phyloP scores from a whole-genome alignment of 257 asterid species.

The Linaria vulgaris region DNA sequence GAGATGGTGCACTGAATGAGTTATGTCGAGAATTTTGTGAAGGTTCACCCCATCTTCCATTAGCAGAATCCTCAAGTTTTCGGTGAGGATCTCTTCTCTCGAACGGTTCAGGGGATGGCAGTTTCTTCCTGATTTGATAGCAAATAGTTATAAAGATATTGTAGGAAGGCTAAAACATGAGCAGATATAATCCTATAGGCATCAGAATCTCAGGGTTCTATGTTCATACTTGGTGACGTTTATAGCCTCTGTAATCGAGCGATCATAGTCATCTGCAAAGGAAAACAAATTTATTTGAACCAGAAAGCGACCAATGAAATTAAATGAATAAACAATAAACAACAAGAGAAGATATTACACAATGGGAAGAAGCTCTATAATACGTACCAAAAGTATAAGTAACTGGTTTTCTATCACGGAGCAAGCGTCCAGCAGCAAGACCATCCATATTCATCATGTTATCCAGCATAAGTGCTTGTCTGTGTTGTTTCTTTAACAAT shows the following conservation, averaged over 20 bases:
- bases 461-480: constrained; percentile 92
- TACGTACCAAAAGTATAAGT: constrained; percentile 88
- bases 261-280: constrained; percentile 87
- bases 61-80: constrained; percentile 54
- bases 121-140: constrained; percentile 55
- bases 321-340: constrained; percentile 8
- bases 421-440: constrained; percentile 75
- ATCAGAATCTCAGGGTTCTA: constrained; percentile 12
- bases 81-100: constrained; percentile 51
- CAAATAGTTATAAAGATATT: background rate
- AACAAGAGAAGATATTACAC: background rate
- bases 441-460: constrained; percentile 73
- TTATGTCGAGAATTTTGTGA: constrained; percentile 46
- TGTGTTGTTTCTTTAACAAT: constrained; percentile 82
- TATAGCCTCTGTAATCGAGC: constrained; percentile 88
- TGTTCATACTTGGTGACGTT: constrained; percentile 83
- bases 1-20: constrained; percentile 50
- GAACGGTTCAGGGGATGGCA: constrained; percentile 54
- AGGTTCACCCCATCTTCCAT: constrained; percentile 70
- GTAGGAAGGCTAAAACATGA: constrained; percentile 10
- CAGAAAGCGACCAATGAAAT: background rate
- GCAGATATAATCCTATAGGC: constrained; percentile 8
- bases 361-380: constrained; percentile 1
- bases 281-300: background rate
- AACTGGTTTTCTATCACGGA: constrained; percentile 91